Percentiles rank a stretch among this genome's conserved stretches.
These are phyloP conservation scores for Lathyrus oleraceus DNA, from an alignment of 306 rosid species.

Conservation along the genomic window DNA sequence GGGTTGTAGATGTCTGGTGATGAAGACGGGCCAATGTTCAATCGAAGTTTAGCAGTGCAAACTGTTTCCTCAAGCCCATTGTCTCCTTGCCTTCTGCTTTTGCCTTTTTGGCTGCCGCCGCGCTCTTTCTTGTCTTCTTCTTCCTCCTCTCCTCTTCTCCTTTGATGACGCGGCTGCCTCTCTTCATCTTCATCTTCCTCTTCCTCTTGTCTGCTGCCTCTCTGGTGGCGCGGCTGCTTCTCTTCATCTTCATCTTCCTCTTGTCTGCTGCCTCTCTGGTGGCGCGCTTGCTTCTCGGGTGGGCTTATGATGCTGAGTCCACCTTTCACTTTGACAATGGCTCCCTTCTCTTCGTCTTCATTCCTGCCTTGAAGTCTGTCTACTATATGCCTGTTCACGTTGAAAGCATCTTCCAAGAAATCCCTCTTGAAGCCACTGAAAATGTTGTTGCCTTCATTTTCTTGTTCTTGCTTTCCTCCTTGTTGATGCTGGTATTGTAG, in stretches of 20 bases:
- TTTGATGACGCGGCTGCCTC: too few relatives aligned
- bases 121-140: neutral
- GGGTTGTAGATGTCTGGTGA: constrained; percentile 52
- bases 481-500: constrained; percentile 12
- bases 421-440: constrained; percentile 43
- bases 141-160: neutral
- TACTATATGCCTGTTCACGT: constrained; percentile 41
- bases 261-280: neutral
- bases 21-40: constrained; percentile 45
- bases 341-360: constrained; percentile 45
- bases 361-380: constrained; percentile 41
- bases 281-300: neutral
- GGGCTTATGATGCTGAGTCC: constrained; percentile 50
- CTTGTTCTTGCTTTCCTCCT: neutral
- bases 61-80: constrained; percentile 54
- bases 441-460: constrained; percentile 40
- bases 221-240: neutral
- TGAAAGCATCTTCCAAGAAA: constrained; percentile 46
- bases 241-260: neutral
- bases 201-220: too few relatives aligned
- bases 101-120: neutral
- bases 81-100: neutral
- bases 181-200: too few relatives aligned
- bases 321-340: constrained; percentile 54
- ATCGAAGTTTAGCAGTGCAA: constrained; percentile 45